Percentiles rank a stretch among this genome's conserved stretches.
Evolutionary conservation across 352 stramenopile species (phyloP).

Genomic region (Phytopythium mirpurense): DNA sequence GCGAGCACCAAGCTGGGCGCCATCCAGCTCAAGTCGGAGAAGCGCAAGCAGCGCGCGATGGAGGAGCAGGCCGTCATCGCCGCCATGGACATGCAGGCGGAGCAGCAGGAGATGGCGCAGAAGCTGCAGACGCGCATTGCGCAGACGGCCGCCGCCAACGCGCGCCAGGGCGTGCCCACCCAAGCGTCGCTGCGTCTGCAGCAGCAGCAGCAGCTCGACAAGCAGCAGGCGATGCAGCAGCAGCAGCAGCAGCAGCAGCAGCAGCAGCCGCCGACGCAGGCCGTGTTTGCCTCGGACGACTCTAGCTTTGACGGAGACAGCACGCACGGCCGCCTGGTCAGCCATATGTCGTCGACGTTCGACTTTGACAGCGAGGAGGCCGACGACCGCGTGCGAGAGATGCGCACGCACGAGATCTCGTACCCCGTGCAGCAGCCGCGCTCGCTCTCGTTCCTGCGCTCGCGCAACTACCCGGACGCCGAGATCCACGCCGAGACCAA

Average conservation of each 20-base stretch:
- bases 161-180: constrained; percentile 15
- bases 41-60: constrained; percentile 53
- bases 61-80: constrained; percentile 29
- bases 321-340: constrained; percentile 4
- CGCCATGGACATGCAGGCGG: constrained; percentile 10
- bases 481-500: constrained; percentile 62
- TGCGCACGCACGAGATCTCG: constrained; percentile 39
- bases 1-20: constrained; percentile 77
- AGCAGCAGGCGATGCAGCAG: not conserved
- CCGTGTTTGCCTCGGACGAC: constrained; percentile 2
- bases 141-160: constrained; percentile 28
- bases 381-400: constrained; percentile 30
- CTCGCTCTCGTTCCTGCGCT: constrained; percentile 69
- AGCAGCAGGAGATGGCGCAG: constrained; percentile 27
- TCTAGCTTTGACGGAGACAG: constrained; percentile 3
- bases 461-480: constrained; percentile 63
- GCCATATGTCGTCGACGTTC: constrained; percentile 39
- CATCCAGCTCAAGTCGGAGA: constrained; percentile 85
- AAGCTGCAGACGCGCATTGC: constrained; percentile 60
- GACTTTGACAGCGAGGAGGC: constrained; percentile 53
- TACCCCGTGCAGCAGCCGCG: constrained; percentile 51
- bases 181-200: constrained; percentile 1
- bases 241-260: constrained; percentile 6
- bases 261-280: constrained; percentile 10
- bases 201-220: constrained; percentile 10